phyloP scores from a whole-genome alignment of 2,329 filamentous ascomycete species.

The Penicillium sp. region DNA sequence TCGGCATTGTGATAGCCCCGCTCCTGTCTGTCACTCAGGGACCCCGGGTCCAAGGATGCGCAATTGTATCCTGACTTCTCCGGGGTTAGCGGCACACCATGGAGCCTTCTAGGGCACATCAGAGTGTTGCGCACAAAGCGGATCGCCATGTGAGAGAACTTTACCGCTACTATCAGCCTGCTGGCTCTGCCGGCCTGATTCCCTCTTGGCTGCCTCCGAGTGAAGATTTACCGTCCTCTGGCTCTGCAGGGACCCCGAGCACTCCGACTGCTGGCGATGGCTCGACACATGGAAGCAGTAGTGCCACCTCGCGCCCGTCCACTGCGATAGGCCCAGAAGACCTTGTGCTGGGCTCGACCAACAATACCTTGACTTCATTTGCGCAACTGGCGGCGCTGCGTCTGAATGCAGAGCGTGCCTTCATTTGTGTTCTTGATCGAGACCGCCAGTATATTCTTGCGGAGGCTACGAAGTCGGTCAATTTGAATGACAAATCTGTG shows the following conservation, averaged over 20 bases:
- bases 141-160: conserved; percentile 47
- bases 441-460: conserved; percentile 58
- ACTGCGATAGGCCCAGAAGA: conserved; percentile 31
- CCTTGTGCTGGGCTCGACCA: conserved; percentile 39
- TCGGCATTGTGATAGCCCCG: neutral
- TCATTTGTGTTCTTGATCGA: conserved; percentile 55
- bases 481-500: conserved; percentile 42
- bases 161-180: conserved; percentile 49
- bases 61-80: conserved; percentile 15
- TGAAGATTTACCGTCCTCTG: conserved; percentile 23
- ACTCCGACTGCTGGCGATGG: conserved; percentile 23
- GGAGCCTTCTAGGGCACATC: conserved; percentile 16
- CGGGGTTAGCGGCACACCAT: conserved; percentile 23
- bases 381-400: conserved; percentile 45
- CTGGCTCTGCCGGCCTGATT: conserved; percentile 15
- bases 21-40: neutral
- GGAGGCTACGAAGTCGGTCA: conserved; percentile 55
- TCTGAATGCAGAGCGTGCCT: conserved; percentile 44
- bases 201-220: conserved; percentile 25
- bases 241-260: conserved; percentile 10
- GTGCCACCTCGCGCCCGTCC: conserved; percentile 22
- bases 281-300: conserved; percentile 18
- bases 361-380: conserved; percentile 45
- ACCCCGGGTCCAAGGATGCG: conserved; percentile 23
- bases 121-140: conserved; percentile 32